Base-by-base conservation (phyloP, 1,284 basidiomycete species). In the Rhodotorula sp. region DNA sequence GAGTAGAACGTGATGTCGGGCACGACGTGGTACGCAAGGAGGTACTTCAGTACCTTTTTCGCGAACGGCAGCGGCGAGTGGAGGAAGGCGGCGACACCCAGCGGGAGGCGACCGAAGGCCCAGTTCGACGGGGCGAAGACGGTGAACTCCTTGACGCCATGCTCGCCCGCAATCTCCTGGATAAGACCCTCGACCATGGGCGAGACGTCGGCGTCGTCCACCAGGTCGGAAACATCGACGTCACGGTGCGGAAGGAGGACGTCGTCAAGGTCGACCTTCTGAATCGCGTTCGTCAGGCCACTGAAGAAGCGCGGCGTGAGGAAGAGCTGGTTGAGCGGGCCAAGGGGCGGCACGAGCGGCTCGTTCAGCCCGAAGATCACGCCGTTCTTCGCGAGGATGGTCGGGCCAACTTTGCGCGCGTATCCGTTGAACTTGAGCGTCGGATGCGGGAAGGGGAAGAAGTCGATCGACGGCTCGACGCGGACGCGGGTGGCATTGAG, bases 341-440 rank as follows among this genome's bases (percentile, higher is more conserved):
- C 61, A 23, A 79, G 72, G 14, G 79, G 79, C 23, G 78, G 79
- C 27, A 79, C 57, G 25, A 80, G 70, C 3, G 79, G 78, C 1
- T 66, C 75, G 27, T 54, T 60, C 42, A 73, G 42, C 54, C 70
- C 61, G 62, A 71, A 64, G 54, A 74, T 75, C 49, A 67, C 42
- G n/a, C 70, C 61, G 61, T 80, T 80, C 74, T 79, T 79, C 17
- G 79, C 77, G n/a, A 74, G 65, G 70, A 80, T 66, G 19, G 76
- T 68, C 23, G 74, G 75, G 1, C 74, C 76, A 12, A 66, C 61
- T 57, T 69, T 75, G 52, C 44, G 21, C 4, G 65, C 42, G 52
- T 74, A 74, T 25, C 27, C 53, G 50, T 75, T 75, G 62, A 75
- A 75, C 45, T 58, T 65, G 59, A 75, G 50, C 2, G 67, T 64